Evolutionary conservation across 129 eudicot genomes (phyloP).

Genomic region (Gnaphalium uliginosum): DNA sequence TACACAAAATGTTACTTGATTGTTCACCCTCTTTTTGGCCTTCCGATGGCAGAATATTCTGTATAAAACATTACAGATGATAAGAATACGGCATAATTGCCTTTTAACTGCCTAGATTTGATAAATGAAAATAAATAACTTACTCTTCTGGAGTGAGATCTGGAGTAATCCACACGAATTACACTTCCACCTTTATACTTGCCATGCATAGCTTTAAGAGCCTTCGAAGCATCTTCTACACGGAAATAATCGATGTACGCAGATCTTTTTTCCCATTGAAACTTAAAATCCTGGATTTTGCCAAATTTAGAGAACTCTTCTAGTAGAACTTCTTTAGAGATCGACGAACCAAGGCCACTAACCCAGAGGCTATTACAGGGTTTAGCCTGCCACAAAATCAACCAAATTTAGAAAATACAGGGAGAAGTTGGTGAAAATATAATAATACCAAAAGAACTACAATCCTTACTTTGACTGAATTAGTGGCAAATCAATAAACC

Average conservation of each 20-base stretch:
- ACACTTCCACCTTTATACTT: slow-evolving; percentile 53
- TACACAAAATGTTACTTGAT: slow-evolving; percentile 58
- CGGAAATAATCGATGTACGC: slow-evolving; percentile 62
- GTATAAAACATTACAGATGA: slow-evolving; percentile 20
- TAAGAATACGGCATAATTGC: neutral
- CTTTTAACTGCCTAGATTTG: neutral
- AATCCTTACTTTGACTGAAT: neutral
- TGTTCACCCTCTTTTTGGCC: slow-evolving; percentile 41
- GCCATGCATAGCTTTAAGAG: slow-evolving; percentile 70
- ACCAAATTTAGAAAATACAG: slow-evolving; percentile 12
- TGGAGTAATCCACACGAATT: slow-evolving; percentile 76
- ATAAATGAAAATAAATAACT: slow-evolving; percentile 34
- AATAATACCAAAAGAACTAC: slow-evolving; percentile 1
- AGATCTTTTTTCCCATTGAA: slow-evolving; percentile 58
- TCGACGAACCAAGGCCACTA: slow-evolving; percentile 62
- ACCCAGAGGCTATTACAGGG: slow-evolving; percentile 91
- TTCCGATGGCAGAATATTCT: slow-evolving; percentile 41
- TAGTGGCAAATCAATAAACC: neutral
- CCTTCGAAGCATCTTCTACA: slow-evolving; percentile 81
- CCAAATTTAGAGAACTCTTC: slow-evolving; percentile 71
- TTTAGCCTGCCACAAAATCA: slow-evolving; percentile 60
- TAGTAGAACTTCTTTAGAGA: slow-evolving; percentile 67
- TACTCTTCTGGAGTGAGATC: slow-evolving; percentile 73
- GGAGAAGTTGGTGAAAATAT: neutral
- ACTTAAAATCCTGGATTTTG: slow-evolving; percentile 69